Base-by-base conservation (phyloP, 176 grass and related monocot genomes). In the Melocanna baccifera region DNA sequence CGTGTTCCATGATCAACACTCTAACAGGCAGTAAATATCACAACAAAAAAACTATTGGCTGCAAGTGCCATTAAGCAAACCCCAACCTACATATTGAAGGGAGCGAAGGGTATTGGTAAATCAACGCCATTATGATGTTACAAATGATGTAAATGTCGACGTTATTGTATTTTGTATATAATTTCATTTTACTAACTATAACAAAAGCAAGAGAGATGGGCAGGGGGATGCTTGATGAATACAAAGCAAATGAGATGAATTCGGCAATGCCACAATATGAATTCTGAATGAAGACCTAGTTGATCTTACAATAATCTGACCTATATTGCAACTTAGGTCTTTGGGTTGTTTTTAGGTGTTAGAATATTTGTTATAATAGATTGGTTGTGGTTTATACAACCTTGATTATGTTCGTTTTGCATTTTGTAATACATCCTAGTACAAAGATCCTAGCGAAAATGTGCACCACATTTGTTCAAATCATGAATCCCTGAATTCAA, bases 101-200 rank as follows among this genome's bases (percentile, higher is more conserved):
- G 12, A 68, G 63, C 37, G 16, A 37, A 80, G 23, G 16, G 4
- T 37, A 25, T 80, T 80, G 30, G 3, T 4, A 63, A 79, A 15
- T 32, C 15, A 81, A 55, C 30, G 26, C 1, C 53, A 46, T 46
- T 28, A 50, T 2, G 3, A 6, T 51, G 46, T 37, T 51, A 67
- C 3, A 50, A 67, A 4, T 22, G 18, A 16, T 67, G 43, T 36
- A 67, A n/a, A 51, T 39, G 20, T 67, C 8, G 8, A 67, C 3
- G 29, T 67, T 52, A 39, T 19, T 50, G 9, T 48, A 1, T 34
- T 32, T 46, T 9, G 1, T 42, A 42, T 42, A 2, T 42, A 42
- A 42, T 65, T 78, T 65, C 25, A 79, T 75, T 36, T 73, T 72
- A 81, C n/a, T 72, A 80, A 52, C 11, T 51, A 67, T 14, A 61